These are phyloP conservation scores for Lipomyces lipofer DNA, from an alignment of 805 yeast species.

Conservation along the genomic window DNA sequence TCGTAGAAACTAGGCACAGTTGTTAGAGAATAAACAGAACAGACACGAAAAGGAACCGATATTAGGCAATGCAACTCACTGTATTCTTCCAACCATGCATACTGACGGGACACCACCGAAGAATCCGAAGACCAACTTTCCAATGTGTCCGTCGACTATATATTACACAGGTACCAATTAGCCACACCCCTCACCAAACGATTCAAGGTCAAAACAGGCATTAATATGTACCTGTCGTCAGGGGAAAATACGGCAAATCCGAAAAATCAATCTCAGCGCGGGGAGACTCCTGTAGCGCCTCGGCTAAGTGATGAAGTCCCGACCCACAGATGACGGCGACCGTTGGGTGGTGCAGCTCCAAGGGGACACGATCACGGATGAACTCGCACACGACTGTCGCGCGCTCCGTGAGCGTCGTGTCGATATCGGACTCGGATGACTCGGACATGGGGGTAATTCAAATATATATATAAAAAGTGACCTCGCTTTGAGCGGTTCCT, in stretches of 20 bases:
- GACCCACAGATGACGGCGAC: slow-evolving; percentile 89
- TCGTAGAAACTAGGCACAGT: slow-evolving; percentile 54
- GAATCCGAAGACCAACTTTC: slow-evolving; percentile 74
- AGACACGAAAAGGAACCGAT: not conserved
- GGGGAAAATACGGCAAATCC: slow-evolving; percentile 75
- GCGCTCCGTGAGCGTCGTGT: slow-evolving; percentile 4
- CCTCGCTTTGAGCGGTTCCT: no score
- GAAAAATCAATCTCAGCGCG: slow-evolving; percentile 57
- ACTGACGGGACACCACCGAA: slow-evolving; percentile 80
- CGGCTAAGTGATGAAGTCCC: slow-evolving; percentile 85
- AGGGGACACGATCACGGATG: slow-evolving; percentile 19
- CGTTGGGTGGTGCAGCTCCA: slow-evolving; percentile 48
- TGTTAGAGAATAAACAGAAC: not conserved
- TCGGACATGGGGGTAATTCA: no score
- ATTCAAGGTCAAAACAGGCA: not conserved
- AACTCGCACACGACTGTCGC: slow-evolving; percentile 11
- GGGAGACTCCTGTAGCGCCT: slow-evolving; percentile 45
- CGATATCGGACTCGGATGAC: not conserved
- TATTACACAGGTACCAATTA: not conserved
- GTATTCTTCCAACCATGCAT: slow-evolving; percentile 92
- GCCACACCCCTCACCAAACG: not conserved
- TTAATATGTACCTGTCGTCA: slow-evolving; percentile 54
- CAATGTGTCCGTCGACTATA: slow-evolving; percentile 82
- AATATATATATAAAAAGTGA: no score
- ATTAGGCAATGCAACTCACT: slow-evolving; percentile 39